These are phyloP conservation scores for Prosopis cineraria DNA, from an alignment of 306 rosid genomes.

Conservation along the genomic window DNA sequence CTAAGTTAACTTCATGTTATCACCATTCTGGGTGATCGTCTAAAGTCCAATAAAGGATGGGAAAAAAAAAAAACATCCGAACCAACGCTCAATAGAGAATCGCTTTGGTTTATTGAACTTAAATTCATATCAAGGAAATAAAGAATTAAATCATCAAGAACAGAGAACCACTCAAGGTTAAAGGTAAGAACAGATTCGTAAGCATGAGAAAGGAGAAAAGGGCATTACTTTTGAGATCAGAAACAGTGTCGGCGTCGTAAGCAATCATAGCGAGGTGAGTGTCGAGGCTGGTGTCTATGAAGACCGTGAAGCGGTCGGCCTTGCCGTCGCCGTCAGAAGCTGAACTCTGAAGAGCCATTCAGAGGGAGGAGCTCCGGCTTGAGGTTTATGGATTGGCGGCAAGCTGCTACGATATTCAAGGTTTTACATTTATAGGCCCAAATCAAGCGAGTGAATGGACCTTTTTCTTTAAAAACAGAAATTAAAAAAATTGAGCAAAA, in stretches of 20 bases:
- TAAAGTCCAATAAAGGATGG: not conserved
- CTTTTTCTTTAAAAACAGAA: no score
- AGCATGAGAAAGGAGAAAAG: not conserved
- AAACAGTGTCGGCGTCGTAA: conserved; percentile 54
- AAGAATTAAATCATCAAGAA: not conserved
- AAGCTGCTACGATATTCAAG: not conserved
- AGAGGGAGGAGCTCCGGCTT: not conserved
- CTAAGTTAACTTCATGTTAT: not conserved
- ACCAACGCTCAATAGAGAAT: not conserved
- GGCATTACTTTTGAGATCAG: conserved; percentile 62
- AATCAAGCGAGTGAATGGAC: not conserved
- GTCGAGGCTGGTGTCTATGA: conserved; percentile 68
- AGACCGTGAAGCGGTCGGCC: conserved; percentile 37
- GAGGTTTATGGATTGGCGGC: conserved; percentile 21
- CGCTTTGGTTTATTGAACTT: not conserved
- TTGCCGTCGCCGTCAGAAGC: not conserved
- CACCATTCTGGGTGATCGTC: not conserved
- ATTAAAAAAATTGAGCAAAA: no score
- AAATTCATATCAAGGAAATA: not conserved
- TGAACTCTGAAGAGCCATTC: conserved; percentile 36
- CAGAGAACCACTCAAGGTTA: not conserved
- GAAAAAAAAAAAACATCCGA: not conserved
- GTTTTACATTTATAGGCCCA: not conserved
- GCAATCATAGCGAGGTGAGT: conserved; percentile 66
- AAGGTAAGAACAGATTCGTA: not conserved